phyloP scores from a whole-genome alignment of 768 basidiomycete species.

The Rhizopogon rudus region DNA sequence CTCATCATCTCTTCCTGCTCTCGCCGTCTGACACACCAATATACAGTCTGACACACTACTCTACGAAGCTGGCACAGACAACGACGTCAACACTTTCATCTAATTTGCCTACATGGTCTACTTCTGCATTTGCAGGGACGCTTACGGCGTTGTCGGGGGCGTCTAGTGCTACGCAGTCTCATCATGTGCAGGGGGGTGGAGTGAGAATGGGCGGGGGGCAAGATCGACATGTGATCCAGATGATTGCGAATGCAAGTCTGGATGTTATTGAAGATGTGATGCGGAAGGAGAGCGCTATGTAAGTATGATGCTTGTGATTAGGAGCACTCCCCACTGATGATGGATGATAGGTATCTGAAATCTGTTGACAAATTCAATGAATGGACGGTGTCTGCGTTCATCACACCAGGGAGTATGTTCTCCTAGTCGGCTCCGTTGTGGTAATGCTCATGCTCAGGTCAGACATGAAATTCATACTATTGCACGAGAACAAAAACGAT shows the following conservation, averaged over 20 bases:
- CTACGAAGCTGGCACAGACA: constrained; percentile 62
- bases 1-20: constrained; percentile 80
- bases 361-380: constrained; percentile 97
- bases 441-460: constrained; percentile 16
- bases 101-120: constrained; percentile 87
- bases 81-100: constrained; percentile 67
- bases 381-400: constrained; percentile 95
- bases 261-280: constrained; percentile 94
- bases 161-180: constrained; percentile 62
- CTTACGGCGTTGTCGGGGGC: constrained; percentile 84
- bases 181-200: constrained; percentile 56
- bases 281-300: constrained; percentile 79
- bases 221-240: constrained; percentile 93
- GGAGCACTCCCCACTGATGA: neutral
- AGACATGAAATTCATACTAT: constrained; percentile 94
- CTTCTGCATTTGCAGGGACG: constrained; percentile 87
- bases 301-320: constrained; percentile 26
- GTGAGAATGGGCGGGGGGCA: constrained; percentile 75
- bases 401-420: constrained; percentile 88
- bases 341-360: constrained; percentile 77
- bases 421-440: neutral
- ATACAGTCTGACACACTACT: constrained; percentile 79
- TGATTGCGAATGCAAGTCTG: constrained; percentile 96
- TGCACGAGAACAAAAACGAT: constrained; percentile 96
- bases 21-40: constrained; percentile 86